Evolutionary conservation across 176 grass and related monocot species (phyloP).

Genomic region (Guadua angustifolia): DNA sequence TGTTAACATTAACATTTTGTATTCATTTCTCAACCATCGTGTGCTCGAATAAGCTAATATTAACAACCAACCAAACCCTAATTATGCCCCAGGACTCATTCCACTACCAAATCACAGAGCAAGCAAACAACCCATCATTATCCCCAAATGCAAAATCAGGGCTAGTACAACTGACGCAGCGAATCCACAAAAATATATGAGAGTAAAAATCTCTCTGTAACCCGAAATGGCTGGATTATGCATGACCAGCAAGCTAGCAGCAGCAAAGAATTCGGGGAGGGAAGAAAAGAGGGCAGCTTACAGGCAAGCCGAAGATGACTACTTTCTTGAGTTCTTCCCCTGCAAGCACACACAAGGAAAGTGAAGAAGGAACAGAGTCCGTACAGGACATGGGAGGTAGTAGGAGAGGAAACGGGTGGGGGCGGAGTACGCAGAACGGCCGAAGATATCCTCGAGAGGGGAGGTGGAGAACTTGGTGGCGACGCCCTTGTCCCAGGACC

Average conservation of each 20-base stretch:
- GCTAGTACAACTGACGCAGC: no score
- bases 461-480: slow-evolving; percentile 86
- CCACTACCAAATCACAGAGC: no score
- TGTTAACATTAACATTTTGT: no score
- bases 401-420: not conserved
- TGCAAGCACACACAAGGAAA: slow-evolving; percentile 50
- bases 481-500: slow-evolving; percentile 90
- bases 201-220: no score
- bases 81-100: no score
- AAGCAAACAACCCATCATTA: no score
- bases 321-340: slow-evolving; percentile 99
- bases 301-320: slow-evolving; percentile 90
- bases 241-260: not conserved
- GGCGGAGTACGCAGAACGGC: slow-evolving; percentile 51
- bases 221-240: no score
- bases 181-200: no score
- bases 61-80: no score
- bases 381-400: not conserved
- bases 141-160: no score
- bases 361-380: not conserved
- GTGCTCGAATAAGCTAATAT: no score
- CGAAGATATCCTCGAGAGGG: slow-evolving; percentile 84
- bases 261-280: not conserved
- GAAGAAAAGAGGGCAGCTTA: slow-evolving; percentile 43
- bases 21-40: no score